These are phyloP conservation scores for Solanum acaule DNA, from an alignment of 257 asterid species.

Conservation along the genomic window DNA sequence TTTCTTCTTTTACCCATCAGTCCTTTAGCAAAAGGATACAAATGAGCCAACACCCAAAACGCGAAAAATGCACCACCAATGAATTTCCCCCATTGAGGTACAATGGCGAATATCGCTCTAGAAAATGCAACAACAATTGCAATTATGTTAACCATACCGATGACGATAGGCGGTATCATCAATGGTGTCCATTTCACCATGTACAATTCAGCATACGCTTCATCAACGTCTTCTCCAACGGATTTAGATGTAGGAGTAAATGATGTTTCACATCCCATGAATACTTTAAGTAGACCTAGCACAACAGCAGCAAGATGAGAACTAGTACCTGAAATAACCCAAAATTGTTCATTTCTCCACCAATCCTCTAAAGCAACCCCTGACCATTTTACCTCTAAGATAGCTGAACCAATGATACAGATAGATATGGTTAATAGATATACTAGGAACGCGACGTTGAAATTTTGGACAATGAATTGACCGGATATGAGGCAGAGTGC, in stretches of 20 bases:
- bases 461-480: conserved; percentile 23
- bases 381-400: conserved; percentile 33
- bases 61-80: conserved; percentile 36
- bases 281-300: conserved; percentile 31
- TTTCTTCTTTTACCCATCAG: conserved; percentile 31
- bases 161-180: conserved; percentile 34
- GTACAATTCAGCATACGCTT: conserved; percentile 24
- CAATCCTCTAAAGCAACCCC: conserved; percentile 31
- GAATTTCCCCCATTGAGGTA: conserved; percentile 28
- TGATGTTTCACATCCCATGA: conserved; percentile 32
- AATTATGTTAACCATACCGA: conserved; percentile 26
- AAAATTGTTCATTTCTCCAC: conserved; percentile 41
- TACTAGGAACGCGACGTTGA: conserved; percentile 15
- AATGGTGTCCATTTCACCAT: conserved; percentile 28
- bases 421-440: conserved; percentile 19
- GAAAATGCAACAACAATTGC: conserved; percentile 19
- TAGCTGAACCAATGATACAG: conserved; percentile 18
- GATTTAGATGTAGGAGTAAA: conserved; percentile 31
- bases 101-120: conserved; percentile 14
- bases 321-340: conserved; percentile 38
- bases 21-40: conserved; percentile 40
- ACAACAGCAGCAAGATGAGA: conserved; percentile 34
- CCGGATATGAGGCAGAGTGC: conserved; percentile 36
- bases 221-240: conserved; percentile 17
- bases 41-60: conserved; percentile 36